These are phyloP conservation scores for Cyanidiococcus yangmingshanensis DNA, from an alignment of 23 red algal species.

Conservation along the genomic window DNA sequence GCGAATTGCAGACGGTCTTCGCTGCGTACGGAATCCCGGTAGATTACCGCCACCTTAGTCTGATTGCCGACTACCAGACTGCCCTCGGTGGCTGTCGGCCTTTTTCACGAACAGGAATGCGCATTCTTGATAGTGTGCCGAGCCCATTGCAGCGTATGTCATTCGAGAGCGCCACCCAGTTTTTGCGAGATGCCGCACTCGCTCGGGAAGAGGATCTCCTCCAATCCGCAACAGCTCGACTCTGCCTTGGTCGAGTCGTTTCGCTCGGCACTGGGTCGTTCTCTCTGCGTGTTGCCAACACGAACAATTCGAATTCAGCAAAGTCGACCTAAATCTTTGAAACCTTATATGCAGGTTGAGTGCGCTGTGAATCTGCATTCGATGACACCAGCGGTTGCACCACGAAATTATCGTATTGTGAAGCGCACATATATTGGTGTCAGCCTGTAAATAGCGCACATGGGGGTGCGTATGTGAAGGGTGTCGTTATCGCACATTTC, in stretches of 20 bases:
- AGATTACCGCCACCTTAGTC: constrained; percentile 59
- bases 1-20: constrained; percentile 64
- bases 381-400: no score
- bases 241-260: constrained; percentile 4
- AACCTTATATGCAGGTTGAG: no score
- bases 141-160: constrained; percentile 60
- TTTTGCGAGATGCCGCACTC: constrained; percentile 57
- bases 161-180: constrained; percentile 88
- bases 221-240: constrained; percentile 43
- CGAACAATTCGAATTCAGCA: no score
- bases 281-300: no score
- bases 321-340: no score
- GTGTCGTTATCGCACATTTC: no score
- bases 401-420: no score
- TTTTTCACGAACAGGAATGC: constrained; percentile 68
- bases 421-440: no score
- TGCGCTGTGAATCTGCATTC: no score
- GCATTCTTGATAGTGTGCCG: constrained; percentile 15
- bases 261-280: background rate
- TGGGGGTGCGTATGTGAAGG: no score
- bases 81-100: constrained; percentile 44
- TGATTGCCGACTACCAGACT: constrained; percentile 92
- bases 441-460: no score
- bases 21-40: constrained; percentile 93
- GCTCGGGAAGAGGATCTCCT: constrained; percentile 36